Evolutionary conservation across 2,329 filamentous ascomycete species (phyloP), one percentile per base, ranked within the genome.

Genomic region (Phialophora chinensis): DNA sequence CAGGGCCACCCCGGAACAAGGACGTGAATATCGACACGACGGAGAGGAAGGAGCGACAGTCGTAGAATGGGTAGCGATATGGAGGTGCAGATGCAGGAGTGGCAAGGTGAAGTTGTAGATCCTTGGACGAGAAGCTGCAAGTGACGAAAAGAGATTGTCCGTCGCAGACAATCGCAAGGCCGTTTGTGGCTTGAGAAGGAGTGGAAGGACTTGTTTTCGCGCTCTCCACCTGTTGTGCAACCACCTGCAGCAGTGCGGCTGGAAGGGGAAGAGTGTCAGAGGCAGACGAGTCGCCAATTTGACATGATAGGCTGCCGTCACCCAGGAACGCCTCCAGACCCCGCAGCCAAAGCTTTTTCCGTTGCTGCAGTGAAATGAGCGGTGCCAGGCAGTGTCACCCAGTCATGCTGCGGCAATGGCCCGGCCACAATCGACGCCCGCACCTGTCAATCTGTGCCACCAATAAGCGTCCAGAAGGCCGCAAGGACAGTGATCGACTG

Each of bases 11-110:
- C 59, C 59, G 29, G 47, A 11, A 23, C 3, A 17, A 25, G 52
- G 20, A 23, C 35, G 27, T 60, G 49, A 27, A 50, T 35, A 42
- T 14, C 53, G 42, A 44, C 53, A 71, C 69, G 70, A 72, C 68
- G 71, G 64, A 65, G 17, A 65, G 59, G 63, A 72, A 72, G 60
- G 71, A 72, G 71, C 60, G 71, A 72, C 71, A 71, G 71, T 72
- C 70, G 71, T 68, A 53, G 33, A 38, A 53, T 42, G 4, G 3
- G 35, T 12, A n/a, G 29, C 11, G 23, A 8, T 47, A 35, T 38
- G 25, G 25, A 27, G 25, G 11, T n/a, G 11, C 54, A 42, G 23
- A 59, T 35, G 47, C 33, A 59, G 42, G 60, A 63, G 60, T 57
- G 38, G 56, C 55, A 50, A 63, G 38, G 42, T 63, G 53, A 27